phyloP scores from a whole-genome alignment of 306 rosid genomes.

The Sicyos baderoa region DNA sequence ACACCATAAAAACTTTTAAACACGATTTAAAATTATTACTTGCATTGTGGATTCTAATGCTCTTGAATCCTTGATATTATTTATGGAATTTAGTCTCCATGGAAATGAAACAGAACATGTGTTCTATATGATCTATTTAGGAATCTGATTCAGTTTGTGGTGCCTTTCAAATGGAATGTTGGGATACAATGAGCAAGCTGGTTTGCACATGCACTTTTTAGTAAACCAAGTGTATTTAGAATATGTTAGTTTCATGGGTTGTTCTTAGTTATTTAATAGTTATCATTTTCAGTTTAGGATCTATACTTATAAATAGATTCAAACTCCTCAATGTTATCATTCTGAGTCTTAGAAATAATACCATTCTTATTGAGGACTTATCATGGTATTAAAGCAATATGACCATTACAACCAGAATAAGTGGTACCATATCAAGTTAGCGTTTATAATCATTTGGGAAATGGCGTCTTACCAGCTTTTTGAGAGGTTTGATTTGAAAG shows the following conservation, averaged over 20 bases:
- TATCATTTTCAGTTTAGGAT: too few relatives aligned
- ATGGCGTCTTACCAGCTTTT: neutral
- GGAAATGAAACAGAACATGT: neutral
- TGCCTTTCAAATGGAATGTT: neutral
- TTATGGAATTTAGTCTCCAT: slow-evolving; percentile 2
- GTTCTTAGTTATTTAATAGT: too few relatives aligned
- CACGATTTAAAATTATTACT: slow-evolving; percentile 6
- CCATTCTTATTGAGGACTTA: too few relatives aligned
- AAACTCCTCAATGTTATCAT: too few relatives aligned
- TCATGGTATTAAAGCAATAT: too few relatives aligned
- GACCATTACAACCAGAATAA: too few relatives aligned
- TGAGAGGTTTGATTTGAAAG: neutral
- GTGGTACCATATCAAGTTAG: neutral
- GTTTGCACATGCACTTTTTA: neutral
- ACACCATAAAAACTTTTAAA: neutral
- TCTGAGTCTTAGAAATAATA: too few relatives aligned
- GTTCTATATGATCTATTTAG: neutral
- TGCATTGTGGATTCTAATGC: neutral
- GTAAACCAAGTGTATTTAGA: too few relatives aligned
- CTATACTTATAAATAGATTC: too few relatives aligned
- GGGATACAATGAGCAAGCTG: neutral
- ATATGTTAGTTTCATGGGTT: too few relatives aligned
- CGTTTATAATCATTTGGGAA: neutral
- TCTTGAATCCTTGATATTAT: neutral
- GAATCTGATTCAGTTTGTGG: neutral